Base-by-base conservation (phyloP, 2,329 filamentous ascomycete genomes). In the Leptodontidium sp. region DNA sequence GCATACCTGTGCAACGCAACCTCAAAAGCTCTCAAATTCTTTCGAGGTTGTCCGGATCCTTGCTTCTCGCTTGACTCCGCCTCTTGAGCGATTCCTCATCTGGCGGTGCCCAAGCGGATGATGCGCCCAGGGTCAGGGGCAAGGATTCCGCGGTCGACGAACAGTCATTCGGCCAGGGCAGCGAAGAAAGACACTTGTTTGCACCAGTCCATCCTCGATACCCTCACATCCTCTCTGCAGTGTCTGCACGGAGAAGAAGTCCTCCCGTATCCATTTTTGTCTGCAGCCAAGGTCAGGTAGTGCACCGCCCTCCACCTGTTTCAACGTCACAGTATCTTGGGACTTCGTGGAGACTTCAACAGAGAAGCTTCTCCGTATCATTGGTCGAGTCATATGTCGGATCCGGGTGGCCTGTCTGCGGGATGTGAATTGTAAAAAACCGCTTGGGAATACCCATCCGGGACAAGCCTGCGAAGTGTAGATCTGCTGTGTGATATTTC, bases 261-360 rank as follows among this genome's bases (percentile, higher is more conserved):
- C 66, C 69, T 69, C 70, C 70, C 72, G 70, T 72, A 67, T 72
- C 71, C 71, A 72, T 68, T 71, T 71, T 73, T 71, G 59, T 53
- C 70, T 68, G 64, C 59, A 62, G 55, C 53, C 43, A 65, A 59
- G 50, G 38, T 26, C 26, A 17, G n/a, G 43, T 26, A 47, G 21
- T 49, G 63, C 64, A 66, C 58, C n/a, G 61, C 58, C 59, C 50
- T 24, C 58, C 61, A 38, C 29, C 52, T 32, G 52, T 45, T 43
- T 59, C 21, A 59, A 45, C 57, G 57, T 59, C 57, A 59, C 57
- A 59, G 35, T 21, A 43, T 59, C 57, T 59, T 45, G 57, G 55
- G 57, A 29, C 57, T 45, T 47, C 62, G n/a, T 24, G 40, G 58
- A 11, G 50, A n/a, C 21, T 52, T 61, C 32, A 9, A 15, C 38